Base-by-base conservation (phyloP, 257 asterid genomes). In the Solanum boliviense region DNA sequence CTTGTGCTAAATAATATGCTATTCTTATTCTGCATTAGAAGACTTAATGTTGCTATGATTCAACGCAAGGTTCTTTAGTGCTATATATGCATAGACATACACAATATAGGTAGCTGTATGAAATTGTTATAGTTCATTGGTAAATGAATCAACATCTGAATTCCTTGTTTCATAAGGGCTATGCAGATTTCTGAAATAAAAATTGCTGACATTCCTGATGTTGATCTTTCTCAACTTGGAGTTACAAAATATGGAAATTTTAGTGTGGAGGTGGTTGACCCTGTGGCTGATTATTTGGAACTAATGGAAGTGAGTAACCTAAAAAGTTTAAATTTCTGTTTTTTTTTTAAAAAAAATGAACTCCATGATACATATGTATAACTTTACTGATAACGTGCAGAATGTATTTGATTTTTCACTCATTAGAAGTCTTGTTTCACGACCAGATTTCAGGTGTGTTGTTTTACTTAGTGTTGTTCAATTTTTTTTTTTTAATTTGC, bases 261-360 rank as follows among this genome's bases (percentile, higher is more conserved):
- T 89, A 87, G 89, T 38, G 98, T 95, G 21, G 99, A 96, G 89
- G 99, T 97, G 71, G 92, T 97, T 84, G 99, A 96, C 87, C 98
- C 99, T 31, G 98, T 96, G 38, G 91, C 95, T 72, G 99, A 97
- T 90, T 97, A 97, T 91, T 91, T 95, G 96, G 99, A 97, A 90
- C 93, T 97, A 86, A 91, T 97, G 98, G 99, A 97, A 98, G 99
- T 96, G 89, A 92, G 92, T 86, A 86, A 75, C 65, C 65, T 85
- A 44, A 32, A 85, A 56, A 13, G 15, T 74, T 87, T 65, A 39
- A 34, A 68, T 65, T 36, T 87, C 13, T 87, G 18, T 18, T 20
- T 29, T 41, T 39, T 27, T 48, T 46, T 46, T 48, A 2, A 41
- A 86, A 23, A 44, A 86, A 23, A 44, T 13, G 44, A 60, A 18